phyloP scores from a whole-genome alignment of 306 rosid species.

The Begonia loranthoides region DNA sequence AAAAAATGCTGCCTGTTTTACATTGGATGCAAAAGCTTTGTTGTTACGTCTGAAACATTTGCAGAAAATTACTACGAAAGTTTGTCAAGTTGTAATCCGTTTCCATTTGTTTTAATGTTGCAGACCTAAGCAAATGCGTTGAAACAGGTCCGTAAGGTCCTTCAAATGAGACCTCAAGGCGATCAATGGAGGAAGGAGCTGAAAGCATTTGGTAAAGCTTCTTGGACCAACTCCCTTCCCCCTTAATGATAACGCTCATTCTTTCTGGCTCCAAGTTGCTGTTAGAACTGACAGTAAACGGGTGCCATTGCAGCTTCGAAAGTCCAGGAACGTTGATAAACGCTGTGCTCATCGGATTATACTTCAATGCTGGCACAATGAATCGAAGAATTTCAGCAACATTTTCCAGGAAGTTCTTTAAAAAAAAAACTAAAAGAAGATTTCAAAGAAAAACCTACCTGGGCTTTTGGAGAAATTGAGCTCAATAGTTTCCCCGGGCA shows the following conservation, averaged over 20 bases:
- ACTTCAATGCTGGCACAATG: constrained; percentile 35
- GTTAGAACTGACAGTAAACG: constrained; percentile 60
- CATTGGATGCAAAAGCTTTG: too few species aligned
- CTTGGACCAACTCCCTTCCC: constrained; percentile 57
- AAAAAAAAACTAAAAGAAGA: too few species aligned
- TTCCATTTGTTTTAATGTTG: neutral
- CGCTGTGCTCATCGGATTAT: constrained; percentile 52
- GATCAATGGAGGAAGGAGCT: constrained; percentile 29
- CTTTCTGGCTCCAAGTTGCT: constrained; percentile 47
- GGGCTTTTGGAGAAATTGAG: constrained; percentile 59
- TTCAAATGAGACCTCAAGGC: constrained; percentile 40
- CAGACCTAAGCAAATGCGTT: constrained; percentile 37
- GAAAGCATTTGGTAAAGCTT: constrained; percentile 53
- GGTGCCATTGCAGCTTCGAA: constrained; percentile 93
- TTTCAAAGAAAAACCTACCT: constrained; percentile 18
- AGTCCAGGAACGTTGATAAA: constrained; percentile 61
- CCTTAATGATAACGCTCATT: constrained; percentile 50
- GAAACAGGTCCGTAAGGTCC: constrained; percentile 68
- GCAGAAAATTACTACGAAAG: neutral
- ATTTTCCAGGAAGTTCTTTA: neutral
- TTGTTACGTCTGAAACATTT: neutral
- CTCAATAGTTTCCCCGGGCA: constrained; percentile 49
- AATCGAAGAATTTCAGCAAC: neutral
- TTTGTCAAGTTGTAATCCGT: neutral
- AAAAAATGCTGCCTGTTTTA: too few species aligned